These are phyloP conservation scores for Ramicandelaber brevisporus DNA, from an alignment of 192 early-diverging fungal species.

Conservation along the genomic window DNA sequence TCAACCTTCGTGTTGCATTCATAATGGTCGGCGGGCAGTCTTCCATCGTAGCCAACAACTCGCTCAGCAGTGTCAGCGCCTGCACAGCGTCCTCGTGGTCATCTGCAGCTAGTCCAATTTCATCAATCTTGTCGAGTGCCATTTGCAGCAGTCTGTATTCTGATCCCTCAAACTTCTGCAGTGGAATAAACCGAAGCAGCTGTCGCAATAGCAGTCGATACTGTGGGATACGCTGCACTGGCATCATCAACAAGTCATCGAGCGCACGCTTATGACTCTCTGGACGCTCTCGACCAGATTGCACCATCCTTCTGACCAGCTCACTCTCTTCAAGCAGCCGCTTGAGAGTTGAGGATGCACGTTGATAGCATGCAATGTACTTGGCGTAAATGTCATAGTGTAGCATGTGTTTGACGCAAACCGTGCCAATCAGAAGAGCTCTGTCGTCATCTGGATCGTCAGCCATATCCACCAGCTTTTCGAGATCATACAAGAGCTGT, in stretches of 20 bases:
- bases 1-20: constrained; percentile 20
- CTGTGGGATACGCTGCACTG: constrained; percentile 55
- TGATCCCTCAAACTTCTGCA: constrained; percentile 11
- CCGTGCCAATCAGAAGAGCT: constrained; percentile 13
- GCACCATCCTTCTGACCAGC: constrained; percentile 19
- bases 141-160: constrained; percentile 7
- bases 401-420: constrained; percentile 23
- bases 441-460: constrained; percentile 12
- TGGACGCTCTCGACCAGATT: constrained; percentile 23
- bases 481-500: constrained; percentile 22
- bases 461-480: constrained; percentile 7
- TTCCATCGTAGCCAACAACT: constrained; percentile 16
- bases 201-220: constrained; percentile 39
- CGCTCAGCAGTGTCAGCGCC: constrained; percentile 16
- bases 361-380: constrained; percentile 31
- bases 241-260: constrained; percentile 45
- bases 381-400: constrained; percentile 32
- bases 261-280: constrained; percentile 34
- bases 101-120: constrained; percentile 20
- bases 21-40: constrained; percentile 23
- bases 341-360: constrained; percentile 21
- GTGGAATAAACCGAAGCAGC: constrained; percentile 12
- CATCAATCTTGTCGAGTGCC: constrained; percentile 16
- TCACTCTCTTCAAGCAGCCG: constrained; percentile 24
- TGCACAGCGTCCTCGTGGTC: constrained; percentile 20